These are phyloP conservation scores for Penicillium palitans DNA, from an alignment of 2,329 filamentous ascomycete genomes.

Conservation along the genomic window DNA sequence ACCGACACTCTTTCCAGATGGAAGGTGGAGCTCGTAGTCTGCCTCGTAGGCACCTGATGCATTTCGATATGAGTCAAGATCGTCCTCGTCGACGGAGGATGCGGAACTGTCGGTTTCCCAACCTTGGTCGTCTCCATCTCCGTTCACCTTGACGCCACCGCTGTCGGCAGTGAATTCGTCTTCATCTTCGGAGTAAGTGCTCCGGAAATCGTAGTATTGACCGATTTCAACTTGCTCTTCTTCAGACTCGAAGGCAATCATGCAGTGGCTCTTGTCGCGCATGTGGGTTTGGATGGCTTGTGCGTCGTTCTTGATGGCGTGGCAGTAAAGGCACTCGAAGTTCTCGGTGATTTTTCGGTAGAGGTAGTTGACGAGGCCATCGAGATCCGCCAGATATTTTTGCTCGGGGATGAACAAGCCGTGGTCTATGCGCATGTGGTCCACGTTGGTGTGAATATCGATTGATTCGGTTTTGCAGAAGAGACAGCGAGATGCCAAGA, in stretches of 20 bases:
- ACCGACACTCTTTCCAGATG: constrained; percentile 83
- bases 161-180: constrained; percentile 56
- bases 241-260: constrained; percentile 87
- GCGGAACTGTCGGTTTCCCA: constrained; percentile 94
- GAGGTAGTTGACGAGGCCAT: constrained; percentile 76
- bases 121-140: constrained; percentile 66
- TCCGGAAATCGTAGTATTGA: constrained; percentile 94
- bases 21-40: constrained; percentile 90
- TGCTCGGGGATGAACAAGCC: constrained; percentile 96
- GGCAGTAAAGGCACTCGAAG: constrained; percentile 84
- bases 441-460: constrained; percentile 70
- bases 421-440: constrained; percentile 90
- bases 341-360: constrained; percentile 76
- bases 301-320: constrained; percentile 74
- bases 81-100: constrained; percentile 85
- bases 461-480: constrained; percentile 91
- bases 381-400: constrained; percentile 75
- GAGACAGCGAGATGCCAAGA: constrained; percentile 63
- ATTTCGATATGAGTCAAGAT: constrained; percentile 79
- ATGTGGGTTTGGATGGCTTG: constrained; percentile 92
- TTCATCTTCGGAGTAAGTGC: constrained; percentile 85
- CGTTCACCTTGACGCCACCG: constrained; percentile 65
- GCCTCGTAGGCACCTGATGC: constrained; percentile 78
- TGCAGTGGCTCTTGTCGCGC: constrained; percentile 95
- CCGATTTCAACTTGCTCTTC: constrained; percentile 91